Evolutionary conservation across 345 rosid species (phyloP), one percentile per base, ranked within the genome.

Genomic region (Kandelia obovata): DNA sequence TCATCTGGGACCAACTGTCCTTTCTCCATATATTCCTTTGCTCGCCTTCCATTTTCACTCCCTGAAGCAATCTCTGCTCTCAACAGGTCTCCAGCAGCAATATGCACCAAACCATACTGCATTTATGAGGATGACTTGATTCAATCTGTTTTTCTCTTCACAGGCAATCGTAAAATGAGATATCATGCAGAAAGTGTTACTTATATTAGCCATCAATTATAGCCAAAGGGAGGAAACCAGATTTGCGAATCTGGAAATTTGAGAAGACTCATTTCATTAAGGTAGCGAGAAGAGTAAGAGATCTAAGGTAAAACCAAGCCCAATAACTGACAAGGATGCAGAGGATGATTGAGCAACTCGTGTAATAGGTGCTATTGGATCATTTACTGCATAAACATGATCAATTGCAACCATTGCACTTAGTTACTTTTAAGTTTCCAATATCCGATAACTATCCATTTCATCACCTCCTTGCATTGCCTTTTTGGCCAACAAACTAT

Each of bases 31-130:
- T 57, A 75, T 77, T 91, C 89, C 78, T 87, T 94, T 3, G 98
- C 96, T 30, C 58, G 85, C 78, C 78, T 86, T 62, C 98, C 96
- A 61, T 89, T 94, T 73, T 88, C 89, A 83, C 89, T 94, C 53
- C 95, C 97, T 27, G 87, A 81, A 73, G 85, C 88, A 62, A 94
- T 72, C 78, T 94, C 95, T 16, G 86, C 87, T 78, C 96, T 83
- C 73, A 94, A 80, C 57, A 91, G 78, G 84, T 94, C 97, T 63
- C 97, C 96, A 75, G 96, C 97, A 70, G 98, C 87, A 78, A 94
- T 71, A 58, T 91, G 98, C 71, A 88, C 97, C 87, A 94, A 88
- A 71, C 84, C 91, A 71, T 91, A 91, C 98, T 94, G 91, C 82
- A 89, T 71, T 75, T 68, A 81, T 7, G 77, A 82, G 61, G 76